Percentiles rank a stretch among this genome's conserved stretches.
phyloP scores from a whole-genome alignment of 2,329 filamentous ascomycete species.

The Hypoxylon sp. region DNA sequence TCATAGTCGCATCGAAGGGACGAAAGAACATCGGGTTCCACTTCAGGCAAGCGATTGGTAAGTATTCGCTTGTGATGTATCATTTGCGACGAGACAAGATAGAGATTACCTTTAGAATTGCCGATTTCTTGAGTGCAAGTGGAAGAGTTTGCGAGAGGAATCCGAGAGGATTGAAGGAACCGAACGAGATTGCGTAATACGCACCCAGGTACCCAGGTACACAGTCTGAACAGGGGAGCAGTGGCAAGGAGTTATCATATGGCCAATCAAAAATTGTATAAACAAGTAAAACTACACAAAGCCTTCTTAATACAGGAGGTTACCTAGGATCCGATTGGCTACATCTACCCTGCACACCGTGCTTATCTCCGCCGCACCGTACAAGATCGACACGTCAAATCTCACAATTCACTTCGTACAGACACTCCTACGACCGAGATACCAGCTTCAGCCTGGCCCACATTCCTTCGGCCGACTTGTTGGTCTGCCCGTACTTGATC shows the following conservation, averaged over 20 bases:
- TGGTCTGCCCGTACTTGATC: neutral
- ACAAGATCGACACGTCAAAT: neutral
- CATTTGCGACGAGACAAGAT: too few species aligned
- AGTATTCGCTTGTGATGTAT: too few species aligned
- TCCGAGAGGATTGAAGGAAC: too few species aligned
- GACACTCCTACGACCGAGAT: neutral
- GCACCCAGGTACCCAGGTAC: neutral
- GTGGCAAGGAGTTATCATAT: neutral
- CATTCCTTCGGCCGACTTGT: neutral
- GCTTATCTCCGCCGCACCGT: neutral
- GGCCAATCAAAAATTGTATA: neutral
- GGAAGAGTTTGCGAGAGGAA: too few species aligned
- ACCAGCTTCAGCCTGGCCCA: neutral
- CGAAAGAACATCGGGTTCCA: too few species aligned
- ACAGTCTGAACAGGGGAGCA: neutral
- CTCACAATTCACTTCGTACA: too few species aligned
- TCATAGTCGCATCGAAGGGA: too few species aligned
- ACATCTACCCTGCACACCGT: neutral
- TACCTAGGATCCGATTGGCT: neutral
- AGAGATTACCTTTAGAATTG: too few species aligned
- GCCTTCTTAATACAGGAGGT: neutral
- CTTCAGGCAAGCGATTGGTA: too few species aligned
- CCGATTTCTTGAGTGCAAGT: too few species aligned
- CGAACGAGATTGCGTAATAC: neutral
- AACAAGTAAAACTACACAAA: neutral